These are phyloP conservation scores for Diutina scorzettiae DNA, from an alignment of 1,139 yeast species.

Conservation along the genomic window DNA sequence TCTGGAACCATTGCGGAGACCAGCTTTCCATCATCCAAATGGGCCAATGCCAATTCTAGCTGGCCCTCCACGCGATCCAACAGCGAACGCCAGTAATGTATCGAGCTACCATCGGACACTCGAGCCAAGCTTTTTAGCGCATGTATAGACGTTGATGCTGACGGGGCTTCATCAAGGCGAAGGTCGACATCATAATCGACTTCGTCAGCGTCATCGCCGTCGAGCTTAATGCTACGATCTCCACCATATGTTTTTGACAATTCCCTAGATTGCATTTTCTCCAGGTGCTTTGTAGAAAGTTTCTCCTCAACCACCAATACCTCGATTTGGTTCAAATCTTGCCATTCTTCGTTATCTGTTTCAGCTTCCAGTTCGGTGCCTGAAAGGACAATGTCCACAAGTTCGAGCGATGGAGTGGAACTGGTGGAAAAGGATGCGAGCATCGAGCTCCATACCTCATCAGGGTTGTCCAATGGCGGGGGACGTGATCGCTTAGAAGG, in stretches of 20 bases:
- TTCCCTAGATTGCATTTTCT: too few species aligned
- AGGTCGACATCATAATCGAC: background rate
- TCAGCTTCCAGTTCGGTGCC: background rate
- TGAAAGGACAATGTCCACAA: background rate
- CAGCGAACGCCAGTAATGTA: background rate
- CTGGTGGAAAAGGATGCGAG: background rate
- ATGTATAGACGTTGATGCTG: background rate
- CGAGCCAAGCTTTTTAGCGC: background rate
- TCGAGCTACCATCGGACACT: background rate
- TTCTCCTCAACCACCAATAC: too few species aligned
- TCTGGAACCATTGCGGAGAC: background rate
- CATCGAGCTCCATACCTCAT: background rate
- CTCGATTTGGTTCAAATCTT: background rate
- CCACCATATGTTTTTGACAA: slow-evolving; percentile 3
- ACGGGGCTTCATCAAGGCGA: background rate
- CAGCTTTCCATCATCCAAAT: background rate
- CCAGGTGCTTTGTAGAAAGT: too few species aligned
- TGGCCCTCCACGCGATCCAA: background rate
- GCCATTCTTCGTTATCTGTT: background rate
- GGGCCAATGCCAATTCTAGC: background rate
- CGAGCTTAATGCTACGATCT: background rate
- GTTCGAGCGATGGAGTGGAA: background rate
- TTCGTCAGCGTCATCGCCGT: background rate
- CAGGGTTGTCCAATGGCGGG: background rate
- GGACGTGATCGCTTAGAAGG: background rate